These are phyloP conservation scores for Ampelocalamus luodianensis DNA, from an alignment of 176 grass and related monocot genomes.

Conservation along the genomic window DNA sequence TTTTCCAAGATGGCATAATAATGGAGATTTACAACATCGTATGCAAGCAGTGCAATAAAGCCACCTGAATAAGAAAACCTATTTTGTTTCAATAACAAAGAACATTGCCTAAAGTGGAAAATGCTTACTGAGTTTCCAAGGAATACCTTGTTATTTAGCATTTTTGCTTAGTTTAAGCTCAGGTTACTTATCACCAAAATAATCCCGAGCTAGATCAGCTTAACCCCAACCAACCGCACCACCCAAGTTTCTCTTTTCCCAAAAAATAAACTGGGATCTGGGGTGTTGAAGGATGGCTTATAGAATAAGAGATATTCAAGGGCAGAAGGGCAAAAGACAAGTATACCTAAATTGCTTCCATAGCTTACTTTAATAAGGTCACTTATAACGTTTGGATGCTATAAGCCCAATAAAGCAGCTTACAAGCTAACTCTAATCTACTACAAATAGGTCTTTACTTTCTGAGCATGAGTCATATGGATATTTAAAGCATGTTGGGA, in stretches of 20 bases:
- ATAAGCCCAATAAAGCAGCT: neutral
- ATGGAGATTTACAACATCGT: constrained; percentile 26
- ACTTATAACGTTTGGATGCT: neutral
- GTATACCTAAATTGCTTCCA: neutral
- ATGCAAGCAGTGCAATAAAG: constrained; percentile 7
- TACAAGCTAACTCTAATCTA: neutral
- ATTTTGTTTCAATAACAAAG: constrained; percentile 34
- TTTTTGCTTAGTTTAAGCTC: neutral
- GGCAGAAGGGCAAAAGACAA: neutral
- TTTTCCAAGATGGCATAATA: constrained; percentile 12
- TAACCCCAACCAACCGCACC: neutral
- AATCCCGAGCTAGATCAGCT: neutral
- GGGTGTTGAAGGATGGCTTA: neutral
- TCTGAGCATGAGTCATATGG: neutral
- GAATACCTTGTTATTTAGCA: constrained; percentile 7
- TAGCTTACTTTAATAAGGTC: constrained; percentile 2
- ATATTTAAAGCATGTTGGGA: constrained; percentile 10
- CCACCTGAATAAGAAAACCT: neutral
- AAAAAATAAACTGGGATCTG: neutral
- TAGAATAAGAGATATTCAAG: constrained; percentile 2
- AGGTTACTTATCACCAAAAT: neutral
- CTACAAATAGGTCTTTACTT: constrained; percentile 6
- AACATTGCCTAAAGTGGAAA: constrained; percentile 25
- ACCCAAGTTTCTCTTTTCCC: neutral
- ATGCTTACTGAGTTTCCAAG: neutral